Evolutionary conservation across 441 rosid genomes (phyloP).

Genomic region (Euphorbia corollata): DNA sequence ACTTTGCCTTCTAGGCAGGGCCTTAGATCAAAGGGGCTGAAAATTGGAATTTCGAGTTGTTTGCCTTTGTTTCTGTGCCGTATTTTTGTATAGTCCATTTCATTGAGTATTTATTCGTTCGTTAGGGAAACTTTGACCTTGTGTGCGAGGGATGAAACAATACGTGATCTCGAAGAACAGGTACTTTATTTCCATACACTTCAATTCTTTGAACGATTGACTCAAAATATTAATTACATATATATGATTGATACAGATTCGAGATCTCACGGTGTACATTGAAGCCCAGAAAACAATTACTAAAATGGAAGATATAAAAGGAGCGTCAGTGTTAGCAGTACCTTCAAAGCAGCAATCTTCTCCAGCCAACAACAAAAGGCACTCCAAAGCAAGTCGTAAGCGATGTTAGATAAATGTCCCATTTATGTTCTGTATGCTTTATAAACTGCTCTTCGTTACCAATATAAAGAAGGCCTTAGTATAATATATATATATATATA

Average conservation of each 20-base stretch:
- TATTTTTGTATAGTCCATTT: neutral
- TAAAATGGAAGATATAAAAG: constrained; percentile 46
- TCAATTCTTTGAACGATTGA: neutral
- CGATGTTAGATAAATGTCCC: constrained; percentile 27
- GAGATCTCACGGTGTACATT: constrained; percentile 67
- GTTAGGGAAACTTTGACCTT: constrained; percentile 41
- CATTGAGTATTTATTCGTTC: constrained; percentile 2
- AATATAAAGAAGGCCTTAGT: too few species aligned
- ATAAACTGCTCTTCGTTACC: neutral
- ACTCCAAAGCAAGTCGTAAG: constrained; percentile 41
- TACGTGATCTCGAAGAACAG: constrained; percentile 82
- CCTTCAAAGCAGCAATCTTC: constrained; percentile 43
- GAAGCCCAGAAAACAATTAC: constrained; percentile 67
- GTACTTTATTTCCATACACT: constrained; percentile 20
- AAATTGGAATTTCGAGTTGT: too few species aligned
- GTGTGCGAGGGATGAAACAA: constrained; percentile 44
- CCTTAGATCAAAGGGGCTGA: too few species aligned
- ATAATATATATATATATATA: too few species aligned
- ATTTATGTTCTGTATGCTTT: neutral
- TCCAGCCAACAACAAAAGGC: constrained; percentile 33
- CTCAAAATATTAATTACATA: constrained; percentile 7
- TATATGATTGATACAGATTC: constrained; percentile 37
- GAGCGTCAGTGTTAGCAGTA: constrained; percentile 65
- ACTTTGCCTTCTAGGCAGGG: too few species aligned
- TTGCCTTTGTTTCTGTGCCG: neutral